These are phyloP conservation scores for Coemansia biformis DNA, from an alignment of 192 early-diverging fungal species.

Conservation along the genomic window DNA sequence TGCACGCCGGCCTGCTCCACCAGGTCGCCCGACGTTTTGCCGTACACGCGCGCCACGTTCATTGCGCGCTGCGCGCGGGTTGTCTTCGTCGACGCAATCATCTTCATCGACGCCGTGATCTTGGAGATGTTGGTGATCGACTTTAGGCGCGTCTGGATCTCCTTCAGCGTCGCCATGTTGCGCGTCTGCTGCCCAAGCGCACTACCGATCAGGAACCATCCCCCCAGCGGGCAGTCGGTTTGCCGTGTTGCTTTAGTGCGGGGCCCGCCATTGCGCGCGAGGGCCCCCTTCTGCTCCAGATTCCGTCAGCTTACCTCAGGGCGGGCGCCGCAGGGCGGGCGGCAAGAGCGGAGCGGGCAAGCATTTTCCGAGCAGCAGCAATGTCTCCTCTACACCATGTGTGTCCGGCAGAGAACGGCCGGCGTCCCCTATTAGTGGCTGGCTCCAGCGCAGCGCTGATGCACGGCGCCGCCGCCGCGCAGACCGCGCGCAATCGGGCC, in stretches of 20 bases:
- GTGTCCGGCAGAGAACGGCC: not conserved
- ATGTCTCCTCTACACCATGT: not conserved
- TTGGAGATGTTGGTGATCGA: conserved; percentile 98
- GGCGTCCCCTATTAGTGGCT: too few species aligned
- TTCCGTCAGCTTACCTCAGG: conserved; percentile 25
- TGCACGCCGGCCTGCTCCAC: conserved; percentile 62
- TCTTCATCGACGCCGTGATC: conserved; percentile 99
- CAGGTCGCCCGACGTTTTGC: conserved; percentile 47
- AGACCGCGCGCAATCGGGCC: too few species aligned
- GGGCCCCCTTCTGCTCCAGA: not conserved
- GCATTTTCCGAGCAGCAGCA: conserved; percentile 25
- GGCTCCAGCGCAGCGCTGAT: too few species aligned
- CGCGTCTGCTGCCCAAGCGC: conserved; percentile 61
- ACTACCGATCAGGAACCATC: conserved; percentile 26
- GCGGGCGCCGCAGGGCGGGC: conserved; percentile 33
- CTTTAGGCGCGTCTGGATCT: conserved; percentile 92
- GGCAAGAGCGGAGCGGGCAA: conserved; percentile 42
- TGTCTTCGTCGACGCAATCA: conserved; percentile 99
- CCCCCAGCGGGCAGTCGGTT: not conserved
- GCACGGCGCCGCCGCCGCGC: too few species aligned
- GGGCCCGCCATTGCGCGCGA: too few species aligned
- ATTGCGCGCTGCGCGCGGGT: conserved; percentile 76
- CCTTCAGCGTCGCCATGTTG: conserved; percentile 92
- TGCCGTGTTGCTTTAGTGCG: not conserved
- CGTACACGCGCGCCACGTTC: conserved; percentile 78